These are phyloP conservation scores for Mytilinidion resinicola DNA, from an alignment of 495 filamentous ascomycete species.

Conservation along the genomic window DNA sequence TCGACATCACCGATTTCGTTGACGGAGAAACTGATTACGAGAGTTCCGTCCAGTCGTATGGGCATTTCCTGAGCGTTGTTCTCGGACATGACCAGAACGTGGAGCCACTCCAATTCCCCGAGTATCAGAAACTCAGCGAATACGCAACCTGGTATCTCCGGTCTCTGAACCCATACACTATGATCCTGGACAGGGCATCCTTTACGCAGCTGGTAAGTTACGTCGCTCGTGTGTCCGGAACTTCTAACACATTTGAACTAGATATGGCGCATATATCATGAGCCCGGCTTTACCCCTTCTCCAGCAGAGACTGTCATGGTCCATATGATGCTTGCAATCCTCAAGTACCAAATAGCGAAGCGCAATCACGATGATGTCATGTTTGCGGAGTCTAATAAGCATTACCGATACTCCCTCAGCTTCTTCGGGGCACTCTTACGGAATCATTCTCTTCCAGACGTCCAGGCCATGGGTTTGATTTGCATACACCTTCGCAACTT, in stretches of 20 bases:
- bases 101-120: slow-evolving; percentile 20
- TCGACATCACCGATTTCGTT: slow-evolving; percentile 67
- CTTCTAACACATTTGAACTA: slow-evolving; percentile 26
- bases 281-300: slow-evolving; percentile 52
- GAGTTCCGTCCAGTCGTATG: slow-evolving; percentile 58
- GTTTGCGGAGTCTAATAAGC: slow-evolving; percentile 60
- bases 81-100: slow-evolving; percentile 38
- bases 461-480: slow-evolving; percentile 67
- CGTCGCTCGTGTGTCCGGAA: neutral
- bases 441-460: slow-evolving; percentile 53
- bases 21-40: slow-evolving; percentile 58
- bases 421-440: slow-evolving; percentile 57
- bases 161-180: slow-evolving; percentile 63
- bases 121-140: slow-evolving; percentile 44
- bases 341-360: slow-evolving; percentile 65
- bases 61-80: slow-evolving; percentile 55
- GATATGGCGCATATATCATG: slow-evolving; percentile 58
- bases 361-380: slow-evolving; percentile 51
- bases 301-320: slow-evolving; percentile 61
- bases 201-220: slow-evolving; percentile 57
- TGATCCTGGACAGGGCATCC: slow-evolving; percentile 63
- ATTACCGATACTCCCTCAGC: slow-evolving; percentile 67
- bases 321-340: slow-evolving; percentile 71
- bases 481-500: slow-evolving; percentile 63
- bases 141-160: slow-evolving; percentile 69